Percentiles rank a stretch among this genome's conserved stretches.
Evolutionary conservation across 2,329 filamentous ascomycete species (phyloP).

Genomic region (Talaromyces funiculosus): DNA sequence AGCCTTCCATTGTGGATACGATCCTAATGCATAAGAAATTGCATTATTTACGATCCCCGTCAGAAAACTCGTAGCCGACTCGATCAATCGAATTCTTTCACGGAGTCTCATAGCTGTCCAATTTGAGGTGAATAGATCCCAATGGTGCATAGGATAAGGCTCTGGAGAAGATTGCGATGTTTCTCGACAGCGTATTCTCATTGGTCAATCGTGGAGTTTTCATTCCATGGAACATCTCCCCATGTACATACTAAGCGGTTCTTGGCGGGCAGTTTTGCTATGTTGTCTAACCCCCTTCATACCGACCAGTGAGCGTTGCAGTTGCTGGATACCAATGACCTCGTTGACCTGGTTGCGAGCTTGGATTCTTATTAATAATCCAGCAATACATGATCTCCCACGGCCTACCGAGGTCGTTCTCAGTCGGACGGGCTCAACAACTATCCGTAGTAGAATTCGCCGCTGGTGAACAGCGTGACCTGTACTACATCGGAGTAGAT

Average conservation of each 20-base stretch:
- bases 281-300: not conserved
- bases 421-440: not conserved
- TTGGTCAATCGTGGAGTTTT: not conserved
- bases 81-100: not conserved
- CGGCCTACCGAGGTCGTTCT: not conserved
- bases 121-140: not conserved
- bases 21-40: constrained; percentile 1
- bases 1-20: not conserved
- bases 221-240: constrained; percentile 1
- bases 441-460: not conserved
- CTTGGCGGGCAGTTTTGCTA: constrained; percentile 2
- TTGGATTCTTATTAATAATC: not conserved
- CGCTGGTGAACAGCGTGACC: too few relatives aligned
- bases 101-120: not conserved
- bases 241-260: constrained; percentile 2
- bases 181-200: not conserved
- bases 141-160: not conserved
- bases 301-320: not conserved
- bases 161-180: not conserved
- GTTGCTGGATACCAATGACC: not conserved
- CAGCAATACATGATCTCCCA: not conserved
- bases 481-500: too few relatives aligned
- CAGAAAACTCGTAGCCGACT: not conserved
- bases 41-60: not conserved
- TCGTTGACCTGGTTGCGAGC: constrained; percentile 6